Percentiles rank a stretch among this genome's conserved stretches.
Evolutionary conservation across 768 basidiomycete species (phyloP).

Genomic region (Kwoniella bestiolae): DNA sequence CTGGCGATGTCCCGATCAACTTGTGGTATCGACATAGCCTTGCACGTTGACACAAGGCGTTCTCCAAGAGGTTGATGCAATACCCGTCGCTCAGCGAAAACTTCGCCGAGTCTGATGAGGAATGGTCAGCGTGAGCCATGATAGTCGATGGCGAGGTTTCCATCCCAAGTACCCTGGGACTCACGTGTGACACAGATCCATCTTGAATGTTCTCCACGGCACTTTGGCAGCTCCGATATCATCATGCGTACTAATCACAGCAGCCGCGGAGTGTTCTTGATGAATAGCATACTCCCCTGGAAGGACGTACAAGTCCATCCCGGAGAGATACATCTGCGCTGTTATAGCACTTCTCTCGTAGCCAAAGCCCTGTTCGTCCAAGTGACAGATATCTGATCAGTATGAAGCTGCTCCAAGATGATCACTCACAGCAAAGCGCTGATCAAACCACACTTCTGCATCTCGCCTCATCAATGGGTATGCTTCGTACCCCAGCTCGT

Average conservation of each 20-base stretch:
- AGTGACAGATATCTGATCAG: not conserved
- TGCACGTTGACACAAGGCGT: not conserved
- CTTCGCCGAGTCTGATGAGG: not conserved
- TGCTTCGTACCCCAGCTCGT: not conserved
- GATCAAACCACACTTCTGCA: not conserved
- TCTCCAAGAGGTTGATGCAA: not conserved
- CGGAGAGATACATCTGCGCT: not conserved
- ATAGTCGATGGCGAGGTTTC: not conserved
- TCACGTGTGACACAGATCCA: not conserved
- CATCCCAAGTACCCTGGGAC: not conserved
- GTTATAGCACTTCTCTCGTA: not conserved
- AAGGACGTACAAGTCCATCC: slow-evolving; percentile 1
- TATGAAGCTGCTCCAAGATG: not conserved
- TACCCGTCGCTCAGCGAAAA: not conserved
- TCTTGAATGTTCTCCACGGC: not conserved
- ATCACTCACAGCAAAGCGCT: not conserved
- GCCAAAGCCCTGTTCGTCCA: not conserved
- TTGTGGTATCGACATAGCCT: not conserved
- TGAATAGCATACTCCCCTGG: not conserved
- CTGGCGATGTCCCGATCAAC: not conserved
- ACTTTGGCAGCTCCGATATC: not conserved
- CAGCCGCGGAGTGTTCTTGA: not conserved
- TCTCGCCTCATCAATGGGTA: not conserved
- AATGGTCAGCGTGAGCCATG: not conserved
- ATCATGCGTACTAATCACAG: not conserved